These are phyloP conservation scores for Xylariaceae sp. DNA, from an alignment of 2,329 filamentous ascomycete species.

Conservation along the genomic window DNA sequence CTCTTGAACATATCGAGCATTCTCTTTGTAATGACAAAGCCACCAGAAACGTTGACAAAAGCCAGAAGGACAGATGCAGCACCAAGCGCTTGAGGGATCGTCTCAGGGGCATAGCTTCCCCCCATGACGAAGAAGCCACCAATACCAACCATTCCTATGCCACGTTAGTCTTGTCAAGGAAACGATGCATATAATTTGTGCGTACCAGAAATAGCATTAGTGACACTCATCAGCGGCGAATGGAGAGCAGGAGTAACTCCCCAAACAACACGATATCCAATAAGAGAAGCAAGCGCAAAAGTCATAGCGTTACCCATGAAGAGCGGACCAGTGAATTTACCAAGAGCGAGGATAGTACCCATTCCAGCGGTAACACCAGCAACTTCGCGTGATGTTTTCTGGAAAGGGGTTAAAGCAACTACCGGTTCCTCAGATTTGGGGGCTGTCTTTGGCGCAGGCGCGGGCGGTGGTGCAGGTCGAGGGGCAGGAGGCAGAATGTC, in stretches of 20 bases:
- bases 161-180: slow-evolving; percentile 17
- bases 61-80: slow-evolving; percentile 76
- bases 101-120: slow-evolving; percentile 71
- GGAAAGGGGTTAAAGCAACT: slow-evolving; percentile 72
- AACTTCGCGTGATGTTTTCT: slow-evolving; percentile 72
- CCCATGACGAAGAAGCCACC: slow-evolving; percentile 87
- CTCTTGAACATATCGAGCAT: slow-evolving; percentile 92
- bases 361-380: slow-evolving; percentile 70
- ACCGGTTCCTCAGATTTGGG: slow-evolving; percentile 48
- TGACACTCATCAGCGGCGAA: slow-evolving; percentile 87
- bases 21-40: slow-evolving; percentile 85
- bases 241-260: slow-evolving; percentile 78
- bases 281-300: slow-evolving; percentile 75
- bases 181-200: neutral
- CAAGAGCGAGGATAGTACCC: slow-evolving; percentile 67
- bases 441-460: slow-evolving; percentile 40
- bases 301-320: slow-evolving; percentile 89
- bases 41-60: slow-evolving; percentile 83
- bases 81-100: slow-evolving; percentile 72
- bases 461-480: slow-evolving; percentile 55
- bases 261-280: slow-evolving; percentile 87
- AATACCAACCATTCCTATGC: slow-evolving; percentile 72
- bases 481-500: slow-evolving; percentile 71
- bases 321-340: slow-evolving; percentile 72
- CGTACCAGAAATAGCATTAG: slow-evolving; percentile 78